Percentiles rank a stretch among this genome's conserved stretches.
Evolutionary conservation across 371 early-diverging fungal species (phyloP).

Genomic region (Mortierella sp.): DNA sequence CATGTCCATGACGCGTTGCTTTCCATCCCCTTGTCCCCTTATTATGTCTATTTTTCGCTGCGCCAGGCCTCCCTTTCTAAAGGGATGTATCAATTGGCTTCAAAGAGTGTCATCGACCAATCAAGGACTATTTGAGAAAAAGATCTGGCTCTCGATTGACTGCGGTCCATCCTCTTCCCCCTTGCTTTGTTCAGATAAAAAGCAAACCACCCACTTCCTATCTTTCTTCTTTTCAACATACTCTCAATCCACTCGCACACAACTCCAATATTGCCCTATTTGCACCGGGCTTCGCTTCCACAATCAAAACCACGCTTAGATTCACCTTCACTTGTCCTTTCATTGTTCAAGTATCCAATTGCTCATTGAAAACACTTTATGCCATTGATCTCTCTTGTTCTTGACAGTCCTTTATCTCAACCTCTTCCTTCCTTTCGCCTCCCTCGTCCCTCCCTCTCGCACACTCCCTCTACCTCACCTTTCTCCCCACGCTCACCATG

Average conservation of each 20-base stretch:
- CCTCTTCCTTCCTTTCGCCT: neutral
- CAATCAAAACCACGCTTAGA: neutral
- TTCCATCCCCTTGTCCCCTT: too few relatives aligned
- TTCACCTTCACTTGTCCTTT: neutral
- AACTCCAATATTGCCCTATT: neutral
- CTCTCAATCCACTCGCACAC: conserved; percentile 1
- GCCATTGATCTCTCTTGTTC: conserved; percentile 17
- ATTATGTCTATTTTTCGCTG: too few relatives aligned
- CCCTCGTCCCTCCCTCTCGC: neutral
- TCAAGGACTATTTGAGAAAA: too few relatives aligned
- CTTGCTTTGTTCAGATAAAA: neutral
- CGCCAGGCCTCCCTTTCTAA: too few relatives aligned
- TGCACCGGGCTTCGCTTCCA: neutral
- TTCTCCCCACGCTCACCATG: conserved; percentile 12
- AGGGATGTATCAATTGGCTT: too few relatives aligned
- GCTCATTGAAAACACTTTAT: conserved; percentile 7
- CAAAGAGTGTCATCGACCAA: too few relatives aligned
- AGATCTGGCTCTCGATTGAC: too few relatives aligned
- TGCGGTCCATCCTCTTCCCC: too few relatives aligned
- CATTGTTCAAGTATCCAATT: neutral
- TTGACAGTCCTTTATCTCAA: neutral
- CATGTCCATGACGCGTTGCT: too few relatives aligned
- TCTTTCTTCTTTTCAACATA: neutral
- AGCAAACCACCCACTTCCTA: neutral
- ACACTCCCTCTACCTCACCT: neutral